A percentile compares a stretch with the other conserved stretches of the same genome.
phyloP scores from a whole-genome alignment of 257 asterid species.

The Ballota nigra region DNA sequence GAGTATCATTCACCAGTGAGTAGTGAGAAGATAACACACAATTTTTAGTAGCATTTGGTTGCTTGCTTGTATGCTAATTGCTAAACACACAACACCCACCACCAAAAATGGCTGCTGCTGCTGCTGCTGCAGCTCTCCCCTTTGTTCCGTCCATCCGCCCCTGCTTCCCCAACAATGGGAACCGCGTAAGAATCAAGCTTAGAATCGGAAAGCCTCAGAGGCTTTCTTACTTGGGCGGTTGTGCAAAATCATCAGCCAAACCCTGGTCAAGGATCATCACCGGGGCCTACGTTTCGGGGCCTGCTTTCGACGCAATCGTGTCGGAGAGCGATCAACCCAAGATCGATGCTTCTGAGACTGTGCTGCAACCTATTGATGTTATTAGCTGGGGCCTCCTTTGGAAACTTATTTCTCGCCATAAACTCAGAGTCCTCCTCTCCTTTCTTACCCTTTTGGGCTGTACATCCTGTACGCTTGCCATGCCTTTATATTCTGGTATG shows the following conservation, averaged over 20 bases:
- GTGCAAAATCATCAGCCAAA: slow-evolving; percentile 20
- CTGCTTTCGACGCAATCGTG: slow-evolving; percentile 71
- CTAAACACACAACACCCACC: slow-evolving; percentile 2
- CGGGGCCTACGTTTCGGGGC: slow-evolving; percentile 72
- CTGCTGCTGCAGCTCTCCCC: slow-evolving; percentile 15
- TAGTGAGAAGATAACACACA: no score
- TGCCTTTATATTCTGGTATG: slow-evolving; percentile 60
- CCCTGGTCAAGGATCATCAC: slow-evolving; percentile 20
- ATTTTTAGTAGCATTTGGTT: no score
- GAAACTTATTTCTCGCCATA: slow-evolving; percentile 64
- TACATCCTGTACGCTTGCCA: slow-evolving; percentile 67
- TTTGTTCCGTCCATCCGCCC: slow-evolving; percentile 21
- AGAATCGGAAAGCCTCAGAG: slow-evolving; percentile 6
- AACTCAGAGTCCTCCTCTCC: slow-evolving; percentile 63
- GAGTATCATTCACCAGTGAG: no score
- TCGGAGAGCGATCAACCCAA: slow-evolving; percentile 59
- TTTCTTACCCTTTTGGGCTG: slow-evolving; percentile 62
- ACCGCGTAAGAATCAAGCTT: slow-evolving; percentile 20
- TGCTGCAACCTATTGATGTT: slow-evolving; percentile 49
- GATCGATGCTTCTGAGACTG: slow-evolving; percentile 38
- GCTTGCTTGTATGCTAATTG: not conserved
- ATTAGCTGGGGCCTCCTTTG: slow-evolving; percentile 84
- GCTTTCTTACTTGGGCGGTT: slow-evolving; percentile 20
- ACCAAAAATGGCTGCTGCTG: slow-evolving; percentile 29
- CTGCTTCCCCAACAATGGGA: slow-evolving; percentile 17